These are phyloP conservation scores for Nicotiana obtusifolia DNA, from an alignment of 257 asterid genomes.

Conservation along the genomic window DNA sequence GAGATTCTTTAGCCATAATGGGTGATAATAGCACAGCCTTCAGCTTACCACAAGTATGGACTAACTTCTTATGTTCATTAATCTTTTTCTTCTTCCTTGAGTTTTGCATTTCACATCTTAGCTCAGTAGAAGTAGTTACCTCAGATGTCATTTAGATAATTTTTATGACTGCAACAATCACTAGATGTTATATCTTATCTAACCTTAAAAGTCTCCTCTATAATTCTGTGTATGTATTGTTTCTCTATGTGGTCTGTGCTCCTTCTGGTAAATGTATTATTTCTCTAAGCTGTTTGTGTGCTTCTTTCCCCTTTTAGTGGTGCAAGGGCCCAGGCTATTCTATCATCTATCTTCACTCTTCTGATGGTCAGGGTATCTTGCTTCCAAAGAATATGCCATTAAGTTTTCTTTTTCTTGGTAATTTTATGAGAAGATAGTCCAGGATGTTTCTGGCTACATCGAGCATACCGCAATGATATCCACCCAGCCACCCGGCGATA, in stretches of 20 bases:
- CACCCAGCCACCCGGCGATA: not conserved
- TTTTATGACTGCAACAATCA: not conserved
- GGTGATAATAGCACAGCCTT: conserved; percentile 99
- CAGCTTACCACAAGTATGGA: conserved; percentile 88
- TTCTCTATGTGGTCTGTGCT: not conserved
- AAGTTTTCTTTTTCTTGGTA: not conserved
- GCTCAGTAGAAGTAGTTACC: not conserved
- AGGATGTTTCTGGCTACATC: not conserved
- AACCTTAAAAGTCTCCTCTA: not conserved
- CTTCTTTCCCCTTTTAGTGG: not conserved
- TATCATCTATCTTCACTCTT: not conserved
- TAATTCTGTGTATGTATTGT: not conserved
- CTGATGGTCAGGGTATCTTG: not conserved
- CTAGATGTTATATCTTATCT: not conserved
- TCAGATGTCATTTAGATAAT: not conserved
- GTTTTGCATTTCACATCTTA: not conserved
- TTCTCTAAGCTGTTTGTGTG: not conserved
- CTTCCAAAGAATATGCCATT: not conserved
- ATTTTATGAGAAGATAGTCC: not conserved
- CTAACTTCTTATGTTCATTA: not conserved
- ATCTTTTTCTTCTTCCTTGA: not conserved
- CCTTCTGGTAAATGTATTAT: conserved; percentile 2
- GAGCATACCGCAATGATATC: not conserved
- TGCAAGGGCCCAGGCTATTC: not conserved
- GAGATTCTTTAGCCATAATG: conserved; percentile 94